Percentiles rank a stretch among this genome's conserved stretches.
phyloP scores from a whole-genome alignment of 108 stramenopile genomes.

The Aurantiochytrium sp. region DNA sequence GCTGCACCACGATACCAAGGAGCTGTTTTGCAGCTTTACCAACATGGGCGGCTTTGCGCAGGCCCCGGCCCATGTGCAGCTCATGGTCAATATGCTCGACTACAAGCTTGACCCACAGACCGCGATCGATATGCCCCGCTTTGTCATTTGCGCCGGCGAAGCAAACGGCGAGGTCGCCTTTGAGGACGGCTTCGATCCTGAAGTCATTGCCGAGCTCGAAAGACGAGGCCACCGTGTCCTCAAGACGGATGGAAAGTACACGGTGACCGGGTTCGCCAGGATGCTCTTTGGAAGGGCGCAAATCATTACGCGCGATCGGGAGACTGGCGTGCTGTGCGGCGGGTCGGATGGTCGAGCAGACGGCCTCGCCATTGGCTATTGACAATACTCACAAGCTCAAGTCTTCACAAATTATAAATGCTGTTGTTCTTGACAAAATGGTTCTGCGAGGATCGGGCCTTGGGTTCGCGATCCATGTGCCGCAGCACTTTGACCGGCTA shows the following conservation, averaged over 20 bases:
- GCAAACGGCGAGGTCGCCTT: constrained; percentile 63
- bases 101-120: constrained; percentile 62
- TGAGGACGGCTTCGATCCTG: constrained; percentile 65
- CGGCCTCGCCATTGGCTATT: constrained; percentile 87
- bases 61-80: constrained; percentile 89
- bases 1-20: constrained; percentile 70
- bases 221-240: constrained; percentile 65
- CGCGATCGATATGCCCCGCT: constrained; percentile 85
- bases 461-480: not conserved
- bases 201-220: constrained; percentile 59
- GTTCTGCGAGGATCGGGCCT: too few species aligned
- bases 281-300: constrained; percentile 84
- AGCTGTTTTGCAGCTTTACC: constrained; percentile 68
- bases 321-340: constrained; percentile 74
- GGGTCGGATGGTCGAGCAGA: constrained; percentile 90
- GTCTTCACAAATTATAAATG: too few species aligned
- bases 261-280: constrained; percentile 62
- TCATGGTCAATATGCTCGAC: constrained; percentile 73
- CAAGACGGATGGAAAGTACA: not conserved
- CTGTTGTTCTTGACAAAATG: too few species aligned
- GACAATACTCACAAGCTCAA: too few species aligned
- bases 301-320: constrained; percentile 64
- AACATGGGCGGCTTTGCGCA: constrained; percentile 99
- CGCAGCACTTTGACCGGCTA: too few species aligned
- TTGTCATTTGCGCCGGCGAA: constrained; percentile 80